phyloP scores from a whole-genome alignment of 2,329 filamentous ascomycete genomes.

The Xylaria sp. region DNA sequence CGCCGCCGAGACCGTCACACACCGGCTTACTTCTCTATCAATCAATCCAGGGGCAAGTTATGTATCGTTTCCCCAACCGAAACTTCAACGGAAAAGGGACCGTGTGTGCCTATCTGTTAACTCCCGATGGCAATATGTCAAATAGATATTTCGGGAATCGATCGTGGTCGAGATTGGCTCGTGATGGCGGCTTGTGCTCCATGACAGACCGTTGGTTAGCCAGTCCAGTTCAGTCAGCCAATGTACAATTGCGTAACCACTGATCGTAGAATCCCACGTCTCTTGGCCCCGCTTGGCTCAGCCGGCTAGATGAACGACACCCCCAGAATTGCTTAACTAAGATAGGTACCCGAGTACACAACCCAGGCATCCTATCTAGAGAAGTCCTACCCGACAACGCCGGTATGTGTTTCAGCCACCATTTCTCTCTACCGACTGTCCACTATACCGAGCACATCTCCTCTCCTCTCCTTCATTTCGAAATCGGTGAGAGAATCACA shows the following conservation, averaged over 20 bases:
- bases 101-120: neutral
- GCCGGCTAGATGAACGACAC: neutral
- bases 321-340: neutral
- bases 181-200: neutral
- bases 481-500: neutral
- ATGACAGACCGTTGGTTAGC: neutral
- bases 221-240: neutral
- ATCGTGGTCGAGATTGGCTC: neutral
- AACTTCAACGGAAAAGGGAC: neutral
- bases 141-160: neutral
- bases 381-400: slow-evolving; percentile 20
- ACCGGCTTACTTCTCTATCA: no score
- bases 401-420: slow-evolving; percentile 1
- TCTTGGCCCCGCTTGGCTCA: slow-evolving; percentile 12
- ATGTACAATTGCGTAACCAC: slow-evolving; percentile 36
- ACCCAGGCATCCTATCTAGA: neutral
- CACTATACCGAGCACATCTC: neutral
- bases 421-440: neutral
- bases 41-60: neutral
- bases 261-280: neutral
- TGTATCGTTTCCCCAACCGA: neutral
- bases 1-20: neutral
- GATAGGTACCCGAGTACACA: neutral
- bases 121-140: slow-evolving; percentile 4
- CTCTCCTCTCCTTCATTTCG: neutral